phyloP scores from a whole-genome alignment of 495 filamentous ascomycete species.

The Neurospora terricola region DNA sequence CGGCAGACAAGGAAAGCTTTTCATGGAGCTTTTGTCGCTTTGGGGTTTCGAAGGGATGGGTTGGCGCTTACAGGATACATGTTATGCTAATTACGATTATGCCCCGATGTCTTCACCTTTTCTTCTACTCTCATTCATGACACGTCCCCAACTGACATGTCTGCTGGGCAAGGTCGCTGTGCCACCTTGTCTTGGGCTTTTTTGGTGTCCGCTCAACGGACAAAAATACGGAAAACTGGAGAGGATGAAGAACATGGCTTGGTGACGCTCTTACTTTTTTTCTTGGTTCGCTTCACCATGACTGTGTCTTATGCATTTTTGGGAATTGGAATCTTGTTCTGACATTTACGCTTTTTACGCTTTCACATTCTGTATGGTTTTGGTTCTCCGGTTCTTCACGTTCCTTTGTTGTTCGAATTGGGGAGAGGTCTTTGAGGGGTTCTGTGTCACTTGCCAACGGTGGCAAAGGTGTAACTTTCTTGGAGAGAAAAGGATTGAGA shows the following conservation, averaged over 20 bases:
- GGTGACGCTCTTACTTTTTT: neutral
- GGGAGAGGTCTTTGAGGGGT: neutral
- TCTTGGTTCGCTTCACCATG: neutral
- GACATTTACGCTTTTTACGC: neutral
- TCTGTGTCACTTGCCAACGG: neutral
- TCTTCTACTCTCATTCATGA: slow-evolving; percentile 3
- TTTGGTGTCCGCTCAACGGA: neutral
- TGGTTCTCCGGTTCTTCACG: neutral
- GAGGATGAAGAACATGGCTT: neutral
- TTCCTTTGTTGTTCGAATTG: neutral
- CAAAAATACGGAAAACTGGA: neutral
- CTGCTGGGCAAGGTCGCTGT: neutral
- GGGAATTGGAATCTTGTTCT: neutral
- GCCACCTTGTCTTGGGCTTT: neutral
- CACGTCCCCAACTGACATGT: neutral
- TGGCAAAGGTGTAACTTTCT: neutral
- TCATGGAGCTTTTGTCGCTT: neutral
- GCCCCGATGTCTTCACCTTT: slow-evolving; percentile 13
- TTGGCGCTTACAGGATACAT: slow-evolving; percentile 7
- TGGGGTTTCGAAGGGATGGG: neutral
- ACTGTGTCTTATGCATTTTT: neutral
- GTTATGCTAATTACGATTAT: slow-evolving; percentile 31
- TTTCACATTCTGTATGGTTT: neutral
- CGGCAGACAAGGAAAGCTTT: neutral
- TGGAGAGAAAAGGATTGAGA: neutral